Conservation (phyloP, 106 monocot species). For the Triglochin maritima region DNA sequence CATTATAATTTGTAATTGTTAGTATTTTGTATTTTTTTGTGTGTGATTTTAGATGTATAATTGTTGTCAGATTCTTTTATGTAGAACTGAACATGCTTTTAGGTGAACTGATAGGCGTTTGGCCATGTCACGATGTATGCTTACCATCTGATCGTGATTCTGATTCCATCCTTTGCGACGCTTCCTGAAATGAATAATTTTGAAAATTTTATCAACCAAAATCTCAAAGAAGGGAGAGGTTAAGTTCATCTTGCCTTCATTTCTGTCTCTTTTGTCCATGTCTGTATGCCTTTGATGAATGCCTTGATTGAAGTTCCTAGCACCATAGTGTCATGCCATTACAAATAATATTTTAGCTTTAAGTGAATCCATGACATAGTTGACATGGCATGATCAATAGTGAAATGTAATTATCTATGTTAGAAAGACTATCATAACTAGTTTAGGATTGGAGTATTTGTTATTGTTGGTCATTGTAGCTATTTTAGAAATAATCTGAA, state of each 20-base stretch:
- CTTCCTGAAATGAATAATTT: not conserved
- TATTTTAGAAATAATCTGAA: not conserved
- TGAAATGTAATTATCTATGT: not conserved
- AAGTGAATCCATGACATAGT: too few species aligned
- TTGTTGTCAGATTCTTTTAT: too few species aligned
- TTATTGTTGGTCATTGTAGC: too few species aligned
- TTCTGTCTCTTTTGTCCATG: constrained; percentile 16
- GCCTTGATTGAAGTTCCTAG: constrained; percentile 12
- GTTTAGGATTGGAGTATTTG: constrained; percentile 1
- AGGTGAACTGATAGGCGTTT: too few species aligned
- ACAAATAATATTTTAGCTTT: too few species aligned
- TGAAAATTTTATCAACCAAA: not conserved
- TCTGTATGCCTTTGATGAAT: constrained; percentile 19
- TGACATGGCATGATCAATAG: too few species aligned
- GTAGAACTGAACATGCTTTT: too few species aligned
- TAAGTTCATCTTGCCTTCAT: not conserved
- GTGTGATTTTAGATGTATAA: too few species aligned
- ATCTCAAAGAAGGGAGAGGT: not conserved
- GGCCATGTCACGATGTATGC: not conserved
- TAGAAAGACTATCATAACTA: not conserved
- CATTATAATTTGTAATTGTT: too few species aligned
- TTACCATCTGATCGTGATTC: not conserved
- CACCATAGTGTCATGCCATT: not conserved
- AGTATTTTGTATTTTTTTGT: too few species aligned
- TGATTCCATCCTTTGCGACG: not conserved